Percentiles rank a stretch among this genome's conserved stretches.
Conservation (phyloP, 2,329 filamentous ascomycete species). For the Colletotrichum echinochloae region DNA sequence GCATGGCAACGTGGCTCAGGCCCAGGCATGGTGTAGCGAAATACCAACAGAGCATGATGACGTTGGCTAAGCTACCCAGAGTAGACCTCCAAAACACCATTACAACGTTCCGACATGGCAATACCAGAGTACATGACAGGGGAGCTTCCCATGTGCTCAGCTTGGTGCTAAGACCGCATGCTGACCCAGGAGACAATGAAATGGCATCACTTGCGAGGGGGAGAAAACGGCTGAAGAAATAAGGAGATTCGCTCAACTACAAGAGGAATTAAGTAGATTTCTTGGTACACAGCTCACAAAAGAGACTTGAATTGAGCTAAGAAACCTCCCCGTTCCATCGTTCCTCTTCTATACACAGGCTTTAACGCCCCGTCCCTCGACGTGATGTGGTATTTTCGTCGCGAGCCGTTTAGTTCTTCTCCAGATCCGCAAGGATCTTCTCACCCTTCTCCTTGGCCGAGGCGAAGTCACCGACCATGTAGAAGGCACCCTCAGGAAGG, state of each 20-base stretch:
- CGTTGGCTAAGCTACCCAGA: neutral
- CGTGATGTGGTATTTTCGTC: constrained; percentile 41
- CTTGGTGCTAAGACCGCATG: neutral
- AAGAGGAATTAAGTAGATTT: constrained; percentile 64
- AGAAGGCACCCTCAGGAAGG: constrained; percentile 93
- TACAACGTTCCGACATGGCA: neutral
- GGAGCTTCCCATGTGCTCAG: neutral
- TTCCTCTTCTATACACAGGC: constrained; percentile 71
- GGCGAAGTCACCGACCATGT: constrained; percentile 98
- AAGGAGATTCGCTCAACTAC: constrained; percentile 46
- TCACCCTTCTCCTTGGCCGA: constrained; percentile 96
- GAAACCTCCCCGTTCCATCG: constrained; percentile 61
- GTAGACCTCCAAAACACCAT: neutral
- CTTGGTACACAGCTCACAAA: constrained; percentile 74
- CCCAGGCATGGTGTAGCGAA: neutral
- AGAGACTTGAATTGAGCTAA: constrained; percentile 67
- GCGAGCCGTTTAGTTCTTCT: constrained; percentile 56
- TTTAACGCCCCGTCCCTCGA: constrained; percentile 60
- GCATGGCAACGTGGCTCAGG: neutral
- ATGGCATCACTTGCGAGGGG: neutral
- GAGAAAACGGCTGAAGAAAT: constrained; percentile 30
- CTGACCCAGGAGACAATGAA: neutral
- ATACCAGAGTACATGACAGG: neutral
- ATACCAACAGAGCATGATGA: neutral
- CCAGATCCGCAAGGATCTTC: constrained; percentile 98